Base-by-base conservation (phyloP, 164 flowering plant genomes). In the Aristolochia fimbriata region DNA sequence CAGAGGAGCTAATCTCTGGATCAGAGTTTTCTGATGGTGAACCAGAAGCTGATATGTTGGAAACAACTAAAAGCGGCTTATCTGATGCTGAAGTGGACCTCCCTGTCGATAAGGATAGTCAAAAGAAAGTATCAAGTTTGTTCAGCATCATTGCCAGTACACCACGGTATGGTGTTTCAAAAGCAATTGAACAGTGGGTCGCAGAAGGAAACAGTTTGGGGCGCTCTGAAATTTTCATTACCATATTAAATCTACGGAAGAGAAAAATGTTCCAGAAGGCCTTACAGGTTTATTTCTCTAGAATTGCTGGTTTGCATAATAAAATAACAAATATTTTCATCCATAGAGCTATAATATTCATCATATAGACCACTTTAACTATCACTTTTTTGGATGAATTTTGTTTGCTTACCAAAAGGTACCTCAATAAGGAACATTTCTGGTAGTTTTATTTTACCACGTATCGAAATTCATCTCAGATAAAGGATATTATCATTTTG, bases 211-310 rank as follows among this genome's bases (percentile, higher is more conserved):
- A 87, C 8, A 68, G 76, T 12, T 31, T 88, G 17, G 65, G 65
- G 30, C 71, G 81, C 6, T 1, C 62, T 41, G 89, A 81, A 58
- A 70, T 84, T 27, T 61, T 73, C 2, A 0, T 54, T 47, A 67
- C 76, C 60, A 74, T 80, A 80, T 31, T 61, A 16, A 56, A 67
- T 60, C 87, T 92, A 62, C 83, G 91, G 30, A 84, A 58, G 55
- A 77, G 83, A 24, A 65, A 64, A 24, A 60, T 79, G 73, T 85
- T 45, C 70, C 70, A 59, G 21, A 88, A 65, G 76, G 98, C 98
- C 24, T 74, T 92, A 75, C 85, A 91, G 97, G 97, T 91, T 45
- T 0, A 41, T 37, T 48, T 41, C n/a, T 37, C 43, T 37, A 37
- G 11, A 37, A 37, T 37, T 37, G 43, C 12, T 37, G 10, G 43